Conservation (phyloP, 768 basidiomycete species). For the Suillus brevipes region DNA sequence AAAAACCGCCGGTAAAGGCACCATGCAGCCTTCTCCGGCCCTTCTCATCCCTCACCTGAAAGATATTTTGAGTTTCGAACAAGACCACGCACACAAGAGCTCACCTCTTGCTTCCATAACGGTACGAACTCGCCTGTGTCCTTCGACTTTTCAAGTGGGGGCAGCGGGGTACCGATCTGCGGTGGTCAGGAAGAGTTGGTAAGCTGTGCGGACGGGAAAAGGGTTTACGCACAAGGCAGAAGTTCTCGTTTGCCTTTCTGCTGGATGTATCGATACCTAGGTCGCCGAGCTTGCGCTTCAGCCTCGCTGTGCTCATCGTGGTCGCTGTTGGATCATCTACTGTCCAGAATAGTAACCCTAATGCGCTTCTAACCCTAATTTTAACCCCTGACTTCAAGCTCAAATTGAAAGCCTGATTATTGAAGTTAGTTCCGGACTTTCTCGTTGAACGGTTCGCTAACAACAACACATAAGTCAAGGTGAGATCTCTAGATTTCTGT, state of each 20-base stretch:
- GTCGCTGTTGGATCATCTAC: background rate
- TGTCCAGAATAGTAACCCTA: slow-evolving; percentile 4
- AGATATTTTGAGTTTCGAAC: slow-evolving; percentile 14
- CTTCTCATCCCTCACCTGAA: slow-evolving; percentile 88
- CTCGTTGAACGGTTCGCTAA: no score
- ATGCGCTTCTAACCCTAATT: background rate
- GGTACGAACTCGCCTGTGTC: slow-evolving; percentile 96
- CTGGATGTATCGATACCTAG: slow-evolving; percentile 73
- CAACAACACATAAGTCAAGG: no score
- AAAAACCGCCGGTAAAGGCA: slow-evolving; percentile 97
- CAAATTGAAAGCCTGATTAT: no score
- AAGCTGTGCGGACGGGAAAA: background rate
- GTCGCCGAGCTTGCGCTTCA: slow-evolving; percentile 85
- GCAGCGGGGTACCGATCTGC: slow-evolving; percentile 92
- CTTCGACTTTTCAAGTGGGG: slow-evolving; percentile 90
- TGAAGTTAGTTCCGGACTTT: no score
- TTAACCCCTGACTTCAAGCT: no score
- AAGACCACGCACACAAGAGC: slow-evolving; percentile 27
- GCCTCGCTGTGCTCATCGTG: slow-evolving; percentile 48
- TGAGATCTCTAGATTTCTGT: no score
- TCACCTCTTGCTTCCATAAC: slow-evolving; percentile 95
- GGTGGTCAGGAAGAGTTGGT: slow-evolving; percentile 13
- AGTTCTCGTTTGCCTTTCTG: slow-evolving; percentile 75
- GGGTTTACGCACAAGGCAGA: slow-evolving; percentile 64
- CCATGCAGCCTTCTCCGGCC: slow-evolving; percentile 93